Conservation (phyloP, 176 grass and related monocot species). For the Pontederia crassipes region DNA sequence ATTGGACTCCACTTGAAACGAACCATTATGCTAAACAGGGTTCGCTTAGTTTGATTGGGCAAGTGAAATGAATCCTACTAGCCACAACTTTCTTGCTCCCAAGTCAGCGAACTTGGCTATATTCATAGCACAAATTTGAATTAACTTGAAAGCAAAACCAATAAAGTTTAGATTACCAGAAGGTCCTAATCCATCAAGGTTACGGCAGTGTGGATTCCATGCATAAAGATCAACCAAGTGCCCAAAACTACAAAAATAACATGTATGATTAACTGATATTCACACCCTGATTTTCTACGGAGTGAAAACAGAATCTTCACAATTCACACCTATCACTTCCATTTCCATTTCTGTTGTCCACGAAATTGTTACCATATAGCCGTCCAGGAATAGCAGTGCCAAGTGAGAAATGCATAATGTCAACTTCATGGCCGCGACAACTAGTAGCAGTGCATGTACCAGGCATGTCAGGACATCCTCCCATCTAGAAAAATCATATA, state of each 20-base stretch:
- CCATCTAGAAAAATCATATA: conserved; percentile 60
- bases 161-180: conserved; percentile 38
- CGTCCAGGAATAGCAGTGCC: conserved; percentile 97
- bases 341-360: conserved; percentile 70
- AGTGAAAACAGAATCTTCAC: background rate
- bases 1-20: no score
- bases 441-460: conserved; percentile 69
- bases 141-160: background rate
- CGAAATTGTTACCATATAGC: conserved; percentile 84
- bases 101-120: no score
- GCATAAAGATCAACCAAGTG: conserved; percentile 92
- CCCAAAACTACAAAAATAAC: conserved; percentile 43
- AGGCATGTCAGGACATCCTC: conserved; percentile 57
- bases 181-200: conserved; percentile 79
- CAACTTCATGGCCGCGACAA: conserved; percentile 79
- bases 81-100: no score
- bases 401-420: conserved; percentile 94
- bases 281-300: no score
- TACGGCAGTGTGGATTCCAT: conserved; percentile 89
- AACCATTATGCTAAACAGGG: no score
- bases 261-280: no score
- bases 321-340: conserved; percentile 88
- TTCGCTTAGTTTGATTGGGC: no score
- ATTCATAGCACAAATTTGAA: no score
- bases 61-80: no score